Conservation (phyloP, 2,329 filamentous ascomycete genomes). For the Podosphaera aphanis region DNA sequence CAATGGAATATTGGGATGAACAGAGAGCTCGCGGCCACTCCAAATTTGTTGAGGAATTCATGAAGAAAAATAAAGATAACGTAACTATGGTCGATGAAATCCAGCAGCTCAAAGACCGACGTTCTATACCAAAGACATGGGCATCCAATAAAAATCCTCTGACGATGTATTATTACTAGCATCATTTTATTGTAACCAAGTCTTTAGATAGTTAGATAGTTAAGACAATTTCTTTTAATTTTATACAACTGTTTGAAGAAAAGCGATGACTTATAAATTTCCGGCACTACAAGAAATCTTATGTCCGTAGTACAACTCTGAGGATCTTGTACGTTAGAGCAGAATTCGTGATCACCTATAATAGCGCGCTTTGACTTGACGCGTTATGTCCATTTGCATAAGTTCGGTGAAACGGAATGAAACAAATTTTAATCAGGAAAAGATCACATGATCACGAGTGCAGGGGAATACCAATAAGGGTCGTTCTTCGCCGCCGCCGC, state of each 20-base stretch:
- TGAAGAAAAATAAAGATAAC: not conserved
- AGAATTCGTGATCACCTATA: not conserved
- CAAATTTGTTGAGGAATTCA: not conserved
- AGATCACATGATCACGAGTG: not conserved
- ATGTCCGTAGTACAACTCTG: not conserved
- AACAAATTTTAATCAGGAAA: not conserved
- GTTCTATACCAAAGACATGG: not conserved
- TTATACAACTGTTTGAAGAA: not conserved
- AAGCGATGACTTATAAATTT: not conserved
- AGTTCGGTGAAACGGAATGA: not conserved
- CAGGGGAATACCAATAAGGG: not conserved
- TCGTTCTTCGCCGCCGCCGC: no score
- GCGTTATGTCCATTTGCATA: not conserved
- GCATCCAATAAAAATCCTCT: no score
- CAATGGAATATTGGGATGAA: no score
- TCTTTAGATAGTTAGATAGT: not conserved
- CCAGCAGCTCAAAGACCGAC: not conserved
- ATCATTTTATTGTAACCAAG: not conserved
- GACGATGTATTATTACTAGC: not conserved
- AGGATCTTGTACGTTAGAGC: not conserved
- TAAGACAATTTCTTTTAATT: not conserved
- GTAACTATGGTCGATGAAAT: not conserved
- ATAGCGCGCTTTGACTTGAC: not conserved
- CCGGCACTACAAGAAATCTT: not conserved
- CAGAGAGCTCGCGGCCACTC: not conserved